Base-by-base conservation (phyloP, 2,329 filamentous ascomycete species). In the Colletotrichum incanum region DNA sequence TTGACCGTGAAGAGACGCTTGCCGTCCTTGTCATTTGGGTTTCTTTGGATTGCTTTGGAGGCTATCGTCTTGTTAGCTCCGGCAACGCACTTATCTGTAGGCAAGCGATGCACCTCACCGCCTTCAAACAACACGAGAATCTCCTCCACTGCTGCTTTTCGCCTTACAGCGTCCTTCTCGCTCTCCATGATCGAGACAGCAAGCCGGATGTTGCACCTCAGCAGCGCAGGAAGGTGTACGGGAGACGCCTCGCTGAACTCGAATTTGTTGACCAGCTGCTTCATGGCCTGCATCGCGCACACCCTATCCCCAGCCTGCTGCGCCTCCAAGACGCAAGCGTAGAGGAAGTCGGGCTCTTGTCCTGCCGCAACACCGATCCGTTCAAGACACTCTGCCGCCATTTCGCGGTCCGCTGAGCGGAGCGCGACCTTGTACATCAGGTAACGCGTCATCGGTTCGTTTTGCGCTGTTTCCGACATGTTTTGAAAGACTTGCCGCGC, bases 271-370 rank as follows among this genome's bases (percentile, higher is more conserved):
- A 77, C 75, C 3, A 84, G 74, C 11, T 80, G 79, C 41, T 80
- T 81, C 41, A 85, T 77, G 9, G 82, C 82, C 16, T 76, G 74
- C 31, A 84, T 69, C 0, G 91, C 89, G 74, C 92, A 90, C 0
- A 84, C 74, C 62, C 88, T 91, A 73, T 94, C 89, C 0, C 91
- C 90, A 0, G 84, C 84, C 73, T 90, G 85, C 61, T 95, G 91
- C 3, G 94, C 93, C 79, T 97, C 94, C 37, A 94, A 83, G 28
- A 94, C 89, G 76, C 95, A 98, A 1, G 94, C 93, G 74, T 95
- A 94, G 0, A 98, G 84, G 54, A 94, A 89, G 18, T 90, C 90
- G 26, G 86, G 84, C 43, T 91, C 88, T 28, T 87, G 86, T 0
- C 84, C 79, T 0, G 86, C 84, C 8, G 84, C 79, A n/a, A 85